A percentile compares a stretch with the other conserved stretches of the same genome.
phyloP scores from a whole-genome alignment of 2,329 filamentous ascomycete genomes.

The Pseudocercospora fijiensis region DNA sequence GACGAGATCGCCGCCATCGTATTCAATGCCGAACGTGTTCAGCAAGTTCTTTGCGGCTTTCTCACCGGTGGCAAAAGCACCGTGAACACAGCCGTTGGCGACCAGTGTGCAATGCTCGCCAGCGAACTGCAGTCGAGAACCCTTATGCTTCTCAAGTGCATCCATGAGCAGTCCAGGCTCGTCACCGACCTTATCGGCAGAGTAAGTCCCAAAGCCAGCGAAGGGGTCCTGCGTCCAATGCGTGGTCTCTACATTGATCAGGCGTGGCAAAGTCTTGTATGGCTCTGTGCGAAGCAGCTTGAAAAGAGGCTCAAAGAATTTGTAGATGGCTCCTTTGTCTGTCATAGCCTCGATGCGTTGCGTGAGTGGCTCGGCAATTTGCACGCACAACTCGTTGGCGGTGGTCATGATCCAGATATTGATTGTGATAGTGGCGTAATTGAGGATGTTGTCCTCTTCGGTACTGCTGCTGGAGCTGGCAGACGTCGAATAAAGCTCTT shows the following conservation, averaged over 20 bases:
- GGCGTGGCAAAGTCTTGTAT: constrained; percentile 44
- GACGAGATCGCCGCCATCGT: constrained; percentile 37
- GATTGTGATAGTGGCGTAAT: constrained; percentile 45
- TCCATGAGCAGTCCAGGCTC: constrained; percentile 41
- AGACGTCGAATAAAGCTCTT: constrained; percentile 33
- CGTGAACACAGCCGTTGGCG: constrained; percentile 48
- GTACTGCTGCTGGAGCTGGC: constrained; percentile 33
- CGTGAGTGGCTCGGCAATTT: constrained; percentile 48
- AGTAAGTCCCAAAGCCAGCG: constrained; percentile 47
- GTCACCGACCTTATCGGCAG: constrained; percentile 48
- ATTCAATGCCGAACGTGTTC: constrained; percentile 38
- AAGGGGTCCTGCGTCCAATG: constrained; percentile 48
- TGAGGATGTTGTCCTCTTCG: constrained; percentile 41
- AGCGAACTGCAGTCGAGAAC: constrained; percentile 44
- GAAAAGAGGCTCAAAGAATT: constrained; percentile 48
- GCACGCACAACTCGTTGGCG: constrained; percentile 45
- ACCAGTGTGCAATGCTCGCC: constrained; percentile 42
- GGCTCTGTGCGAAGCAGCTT: constrained; percentile 47
- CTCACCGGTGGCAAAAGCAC: constrained; percentile 48
- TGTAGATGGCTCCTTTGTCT: constrained; percentile 40
- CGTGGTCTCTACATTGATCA: constrained; percentile 45
- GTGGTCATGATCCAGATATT: constrained; percentile 49
- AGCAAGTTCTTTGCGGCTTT: constrained; percentile 44
- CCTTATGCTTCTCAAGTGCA: constrained; percentile 42
- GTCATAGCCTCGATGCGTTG: constrained; percentile 48